Evolutionary conservation across 176 grass and related monocot species (phyloP), one percentile per base, ranked within the genome.

Genomic region (Oryza meridionalis): DNA sequence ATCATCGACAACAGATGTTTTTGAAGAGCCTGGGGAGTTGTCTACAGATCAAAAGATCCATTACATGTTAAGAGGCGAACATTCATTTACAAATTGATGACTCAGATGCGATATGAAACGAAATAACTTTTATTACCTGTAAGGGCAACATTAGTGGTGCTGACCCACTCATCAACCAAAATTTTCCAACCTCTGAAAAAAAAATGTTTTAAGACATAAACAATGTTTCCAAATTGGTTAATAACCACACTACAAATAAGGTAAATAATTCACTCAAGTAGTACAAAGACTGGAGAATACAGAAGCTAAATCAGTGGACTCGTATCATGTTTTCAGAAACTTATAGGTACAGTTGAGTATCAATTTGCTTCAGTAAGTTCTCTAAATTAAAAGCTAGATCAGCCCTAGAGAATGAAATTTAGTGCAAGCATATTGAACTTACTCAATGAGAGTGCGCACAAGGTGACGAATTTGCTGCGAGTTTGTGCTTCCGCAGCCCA

Each of bases 121-220:
- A 70, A 87, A 66, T 81, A 71, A 77, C 21, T 64, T 65, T 29
- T 15, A 61, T 73, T 88, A 94, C 95, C 95, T 83, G 90, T 66
- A 81, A 94, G 84, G 50, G 87, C 80, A 3, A 71, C 84, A 83
- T 63, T 84, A 37, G 81, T 92, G 68, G 90, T 88, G 86, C 59
- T 85, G 43, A 92, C 88, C 95, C 95, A 97, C 43, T 94, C 90
- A 90, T 97, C 95, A 62, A 97, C 95, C 83, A 93, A 87, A 44
- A 78, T 76, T 89, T 97, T 97, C 95, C 95, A 97, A 75, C 76
- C 88, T 72, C 95, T 97, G 88, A 87, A 84, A 81, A 77, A 81
- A 35, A 19, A 89, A 64, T 62, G 15, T 83, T 67, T 9, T n/a
- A 40, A 81, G 10, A 25, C 69, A 25, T 81, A 70, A 91, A 71